Evolutionary conservation across 257 asterid genomes (phyloP), one percentile per base, ranked within the genome.

Genomic region (Gardenia jasminoides): DNA sequence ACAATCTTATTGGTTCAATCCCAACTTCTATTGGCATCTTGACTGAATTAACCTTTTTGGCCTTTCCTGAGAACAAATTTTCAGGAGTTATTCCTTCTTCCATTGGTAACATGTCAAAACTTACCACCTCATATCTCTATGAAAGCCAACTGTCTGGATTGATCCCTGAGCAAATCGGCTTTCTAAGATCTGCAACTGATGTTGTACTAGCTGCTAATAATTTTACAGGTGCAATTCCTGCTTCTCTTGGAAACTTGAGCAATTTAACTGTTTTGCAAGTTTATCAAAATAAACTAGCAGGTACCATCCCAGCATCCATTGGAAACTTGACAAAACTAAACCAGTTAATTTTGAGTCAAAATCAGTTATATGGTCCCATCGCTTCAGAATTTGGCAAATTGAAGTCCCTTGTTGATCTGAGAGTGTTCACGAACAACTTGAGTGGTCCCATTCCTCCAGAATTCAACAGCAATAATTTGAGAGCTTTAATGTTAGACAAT

Each of bases 191-290:
- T 72, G 54, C 83, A 24, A 68, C 16, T 39, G 59, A 48, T 50
- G 17, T 79, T 84, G 59, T 76, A 26, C 30, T 86, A 26, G 64
- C 83, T 11, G 28, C 20, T n/a, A 84, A 86, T 82, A 80, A 52
- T 62, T 61, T 84, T 4, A 77, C 80, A 26, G 83, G 85, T 76
- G 31, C 72, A 43, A 80, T 84, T 44, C 86, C 88, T 1, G 33
- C 62, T 70, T 84, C 81, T 26, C 47, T 84, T 5, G 88, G 88
- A 69, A 82, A 84, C 70, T 67, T 80, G 77, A 74, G 67, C 44
- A 16, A 73, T 65, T 56, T 83, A 65, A 54, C 36, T 19, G 9
- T 41, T n/a, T 10, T 80, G 56, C 36, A 72, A 10, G 67, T 85
- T 3, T 44, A 48, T 26, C 2, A 10, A 3, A 82, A 85, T 70